Evolutionary conservation across 768 basidiomycete species (phyloP).

Genomic region (Trametes maxima): DNA sequence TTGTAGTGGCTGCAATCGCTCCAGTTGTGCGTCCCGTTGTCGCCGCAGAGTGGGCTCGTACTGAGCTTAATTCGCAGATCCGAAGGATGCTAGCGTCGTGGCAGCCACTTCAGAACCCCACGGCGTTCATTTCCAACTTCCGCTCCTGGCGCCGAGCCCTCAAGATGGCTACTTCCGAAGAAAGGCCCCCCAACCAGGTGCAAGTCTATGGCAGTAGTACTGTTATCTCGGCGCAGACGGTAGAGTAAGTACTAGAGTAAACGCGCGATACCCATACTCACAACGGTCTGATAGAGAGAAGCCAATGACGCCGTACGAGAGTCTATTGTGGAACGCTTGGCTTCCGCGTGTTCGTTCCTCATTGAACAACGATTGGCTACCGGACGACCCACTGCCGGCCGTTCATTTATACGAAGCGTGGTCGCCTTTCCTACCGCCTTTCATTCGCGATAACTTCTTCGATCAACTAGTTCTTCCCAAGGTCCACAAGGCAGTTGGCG

Average conservation of each 20-base stretch:
- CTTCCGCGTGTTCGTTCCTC: slow-evolving; percentile 90
- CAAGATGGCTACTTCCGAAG: slow-evolving; percentile 54
- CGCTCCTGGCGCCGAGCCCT: slow-evolving; percentile 70
- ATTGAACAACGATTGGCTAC: slow-evolving; percentile 94
- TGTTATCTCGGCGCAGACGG: slow-evolving; percentile 31
- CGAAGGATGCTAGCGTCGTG: slow-evolving; percentile 75
- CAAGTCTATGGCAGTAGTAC: slow-evolving; percentile 59
- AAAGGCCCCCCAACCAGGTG: slow-evolving; percentile 47
- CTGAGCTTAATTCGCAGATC: slow-evolving; percentile 42
- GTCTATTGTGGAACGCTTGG: slow-evolving; percentile 93
- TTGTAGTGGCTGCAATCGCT: slow-evolving; percentile 89
- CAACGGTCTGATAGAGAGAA: slow-evolving; percentile 43
- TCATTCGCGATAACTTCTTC: slow-evolving; percentile 92
- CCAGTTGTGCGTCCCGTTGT: slow-evolving; percentile 56
- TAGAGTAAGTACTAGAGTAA: slow-evolving; percentile 40
- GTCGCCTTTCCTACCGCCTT: slow-evolving; percentile 84
- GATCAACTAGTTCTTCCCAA: slow-evolving; percentile 97
- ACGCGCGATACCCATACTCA: neutral
- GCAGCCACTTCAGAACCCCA: slow-evolving; percentile 83
- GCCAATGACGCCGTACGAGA: slow-evolving; percentile 95
- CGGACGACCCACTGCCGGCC: slow-evolving; percentile 70
- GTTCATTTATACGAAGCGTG: slow-evolving; percentile 87
- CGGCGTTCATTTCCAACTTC: slow-evolving; percentile 63
- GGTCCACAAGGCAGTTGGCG: slow-evolving; percentile 77
- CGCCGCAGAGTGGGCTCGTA: neutral